Evolutionary conservation across 495 filamentous ascomycete genomes (phyloP).

Genomic region (Lasiosphaeriaceae sp.): DNA sequence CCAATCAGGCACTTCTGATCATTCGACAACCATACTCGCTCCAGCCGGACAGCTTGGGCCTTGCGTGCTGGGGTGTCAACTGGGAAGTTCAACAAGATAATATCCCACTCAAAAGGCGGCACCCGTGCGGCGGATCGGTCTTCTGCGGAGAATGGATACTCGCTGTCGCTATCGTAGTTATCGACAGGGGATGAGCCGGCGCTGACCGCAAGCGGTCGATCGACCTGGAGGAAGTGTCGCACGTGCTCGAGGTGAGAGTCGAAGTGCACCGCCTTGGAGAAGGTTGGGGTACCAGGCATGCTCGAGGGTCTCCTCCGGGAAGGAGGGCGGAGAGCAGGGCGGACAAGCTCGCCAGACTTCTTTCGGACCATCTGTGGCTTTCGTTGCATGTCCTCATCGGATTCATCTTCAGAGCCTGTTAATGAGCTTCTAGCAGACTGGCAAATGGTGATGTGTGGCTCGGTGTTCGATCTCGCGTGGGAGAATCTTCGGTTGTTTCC

Average conservation of each 20-base stretch:
- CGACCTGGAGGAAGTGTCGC: conserved; percentile 88
- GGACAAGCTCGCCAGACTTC: conserved; percentile 95
- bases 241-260: conserved; percentile 93
- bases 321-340: conserved; percentile 79
- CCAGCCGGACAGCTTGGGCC: conserved; percentile 65
- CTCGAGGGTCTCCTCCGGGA: conserved; percentile 81
- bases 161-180: conserved; percentile 70
- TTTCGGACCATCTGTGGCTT: conserved; percentile 91
- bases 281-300: conserved; percentile 96
- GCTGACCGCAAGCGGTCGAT: conserved; percentile 90
- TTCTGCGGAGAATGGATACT: conserved; percentile 77
- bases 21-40: conserved; percentile 76
- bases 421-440: conserved; percentile 51
- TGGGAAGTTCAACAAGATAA: conserved; percentile 80
- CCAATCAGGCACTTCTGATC: conserved; percentile 86
- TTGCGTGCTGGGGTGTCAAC: conserved; percentile 59
- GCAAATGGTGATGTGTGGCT: conserved; percentile 55
- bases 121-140: conserved; percentile 38
- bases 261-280: conserved; percentile 92
- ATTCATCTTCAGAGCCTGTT: conserved; percentile 59
- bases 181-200: conserved; percentile 93
- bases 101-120: conserved; percentile 78
- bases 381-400: conserved; percentile 55
- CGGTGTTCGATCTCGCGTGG: conserved; percentile 82
- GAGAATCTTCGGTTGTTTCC: conserved; percentile 45